A percentile compares a stretch with the other conserved stretches of the same genome.
Conservation (phyloP, 495 filamentous ascomycete genomes). For the Hypoxylon lienhwacheense region DNA sequence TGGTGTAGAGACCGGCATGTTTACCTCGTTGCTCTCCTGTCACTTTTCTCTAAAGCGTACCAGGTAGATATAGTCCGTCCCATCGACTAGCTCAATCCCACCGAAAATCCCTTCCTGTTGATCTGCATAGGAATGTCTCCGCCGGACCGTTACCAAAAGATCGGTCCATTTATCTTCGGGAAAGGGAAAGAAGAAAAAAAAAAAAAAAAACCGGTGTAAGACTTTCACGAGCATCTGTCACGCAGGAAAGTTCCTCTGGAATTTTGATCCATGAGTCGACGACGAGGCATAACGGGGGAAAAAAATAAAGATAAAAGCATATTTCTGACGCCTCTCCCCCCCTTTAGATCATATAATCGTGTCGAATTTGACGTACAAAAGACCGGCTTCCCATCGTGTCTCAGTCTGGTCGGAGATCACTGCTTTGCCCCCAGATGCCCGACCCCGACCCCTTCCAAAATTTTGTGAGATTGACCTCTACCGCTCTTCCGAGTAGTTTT, state of each 20-base stretch:
- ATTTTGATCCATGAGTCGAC: slow-evolving; percentile 8
- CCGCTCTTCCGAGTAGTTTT: slow-evolving; percentile 18
- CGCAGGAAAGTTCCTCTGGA: slow-evolving; percentile 6
- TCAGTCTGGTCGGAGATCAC: slow-evolving; percentile 7
- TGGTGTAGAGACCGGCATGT: too few species aligned
- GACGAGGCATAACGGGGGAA: too few species aligned
- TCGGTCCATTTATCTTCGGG: slow-evolving; percentile 2
- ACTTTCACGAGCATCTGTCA: slow-evolving; percentile 14
- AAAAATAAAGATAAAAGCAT: too few species aligned
- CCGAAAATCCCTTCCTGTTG: background rate
- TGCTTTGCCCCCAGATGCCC: slow-evolving; percentile 16
- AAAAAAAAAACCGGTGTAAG: slow-evolving; percentile 5
- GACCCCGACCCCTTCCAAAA: too few species aligned
- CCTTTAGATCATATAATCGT: slow-evolving; percentile 16
- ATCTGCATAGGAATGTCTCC: slow-evolving; percentile 4
- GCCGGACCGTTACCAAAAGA: background rate
- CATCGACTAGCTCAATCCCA: background rate
- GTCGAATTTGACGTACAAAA: slow-evolving; percentile 33
- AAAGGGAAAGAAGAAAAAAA: slow-evolving; percentile 1
- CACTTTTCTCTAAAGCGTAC: background rate
- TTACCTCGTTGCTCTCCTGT: too few species aligned
- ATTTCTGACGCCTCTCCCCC: slow-evolving; percentile 12
- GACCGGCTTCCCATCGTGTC: slow-evolving; percentile 23
- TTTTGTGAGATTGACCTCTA: slow-evolving; percentile 19
- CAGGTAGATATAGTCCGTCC: background rate